Base-by-base conservation (phyloP, 2,329 filamentous ascomycete genomes). In the Scedosporium minutisporum region DNA sequence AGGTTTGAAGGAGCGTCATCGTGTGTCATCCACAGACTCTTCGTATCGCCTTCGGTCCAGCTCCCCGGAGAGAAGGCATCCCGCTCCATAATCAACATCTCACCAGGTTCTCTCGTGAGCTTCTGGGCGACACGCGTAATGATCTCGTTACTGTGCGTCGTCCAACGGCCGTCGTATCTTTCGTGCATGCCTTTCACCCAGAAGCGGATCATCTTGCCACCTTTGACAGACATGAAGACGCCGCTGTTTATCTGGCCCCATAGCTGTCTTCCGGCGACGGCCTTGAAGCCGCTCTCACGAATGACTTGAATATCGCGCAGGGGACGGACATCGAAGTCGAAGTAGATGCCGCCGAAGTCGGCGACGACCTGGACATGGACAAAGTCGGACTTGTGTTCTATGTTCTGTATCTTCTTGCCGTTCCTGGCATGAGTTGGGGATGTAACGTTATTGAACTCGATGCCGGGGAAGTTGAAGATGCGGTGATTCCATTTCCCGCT, bases 171-270 rank as follows among this genome's bases (percentile, higher is more conserved):
- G 33, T 69, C 63, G 64, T 69, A 73, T 16, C 66, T 68, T 2
- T 65, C 33, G 64, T 72, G 65, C 69, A 70, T 70, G 33, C 53
- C 23, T 65, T 82, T 83, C 60, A 64, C 64, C 68, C 69, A 71
- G 3, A 60, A 55, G 27, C 12, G 48, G 7, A 67, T 59, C 66
- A 69, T 61, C 16, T 57, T 64, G 2, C 65, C 64, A 16, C 60
- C 59, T 58, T 65, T 66, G 14, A 57, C 63, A 12, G 67, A 64
- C 67, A 70, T 68, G 63, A 70, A 70, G 1, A 64, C 63, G 3
- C 69, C 69, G 58, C 67, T 68, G 48, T 67, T 70, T 21, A 69
- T 27, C 10, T 65, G 53, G 14, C 65, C 65, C 7, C 61, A 63
- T 1, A 41, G 9, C 44, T 69, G 65, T 16, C 63, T 62, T 10